Conservation (phyloP, 768 basidiomycete species). For the Lactifluus echinatus region DNA sequence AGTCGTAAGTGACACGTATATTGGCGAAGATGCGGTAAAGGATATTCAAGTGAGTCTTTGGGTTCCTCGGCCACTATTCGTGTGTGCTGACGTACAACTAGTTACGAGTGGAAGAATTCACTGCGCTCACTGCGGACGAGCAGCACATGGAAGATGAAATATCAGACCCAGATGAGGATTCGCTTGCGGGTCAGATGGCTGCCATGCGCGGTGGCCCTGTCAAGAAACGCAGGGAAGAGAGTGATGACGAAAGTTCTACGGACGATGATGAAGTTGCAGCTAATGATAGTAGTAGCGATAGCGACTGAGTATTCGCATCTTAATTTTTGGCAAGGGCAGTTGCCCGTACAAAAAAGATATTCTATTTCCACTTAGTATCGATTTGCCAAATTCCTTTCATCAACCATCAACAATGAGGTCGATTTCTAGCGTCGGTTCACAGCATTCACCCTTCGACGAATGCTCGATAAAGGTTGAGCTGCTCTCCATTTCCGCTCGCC, state of each 20-base stretch:
- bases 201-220: conserved; percentile 85
- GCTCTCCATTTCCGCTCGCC: conserved; percentile 24
- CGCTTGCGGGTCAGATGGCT: conserved; percentile 95
- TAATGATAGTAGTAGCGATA: conserved; percentile 46
- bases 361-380: background rate
- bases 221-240: conserved; percentile 49
- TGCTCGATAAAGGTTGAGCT: conserved; percentile 56
- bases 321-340: background rate
- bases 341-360: background rate
- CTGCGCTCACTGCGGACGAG: conserved; percentile 48
- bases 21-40: conserved; percentile 65
- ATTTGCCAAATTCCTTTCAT: background rate
- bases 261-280: conserved; percentile 44
- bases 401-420: background rate
- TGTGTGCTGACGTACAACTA: conserved; percentile 25
- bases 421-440: background rate
- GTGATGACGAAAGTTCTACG: conserved; percentile 44
- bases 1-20: conserved; percentile 80
- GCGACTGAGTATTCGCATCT: conserved; percentile 29
- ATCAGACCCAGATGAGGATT: conserved; percentile 96
- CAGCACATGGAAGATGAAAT: conserved; percentile 80
- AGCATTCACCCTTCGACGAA: conserved; percentile 42
- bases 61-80: background rate
- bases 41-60: conserved; percentile 61
- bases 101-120: conserved; percentile 78